phyloP scores from a whole-genome alignment of 2,329 filamentous ascomycete species.

The Volutella citrinella region DNA sequence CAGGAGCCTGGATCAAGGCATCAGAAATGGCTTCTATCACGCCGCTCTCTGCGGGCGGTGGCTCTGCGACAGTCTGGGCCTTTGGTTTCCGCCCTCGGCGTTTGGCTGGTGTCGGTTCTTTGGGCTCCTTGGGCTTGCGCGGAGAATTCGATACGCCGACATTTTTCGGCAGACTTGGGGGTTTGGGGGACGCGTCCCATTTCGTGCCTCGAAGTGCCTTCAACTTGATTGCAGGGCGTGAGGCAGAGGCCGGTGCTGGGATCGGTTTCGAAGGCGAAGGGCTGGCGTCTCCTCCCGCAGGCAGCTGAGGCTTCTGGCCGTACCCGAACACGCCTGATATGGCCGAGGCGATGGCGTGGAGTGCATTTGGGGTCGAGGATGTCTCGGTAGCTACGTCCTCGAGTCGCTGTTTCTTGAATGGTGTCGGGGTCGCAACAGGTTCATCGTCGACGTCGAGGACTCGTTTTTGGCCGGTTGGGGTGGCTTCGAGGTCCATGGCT shows the following conservation, averaged over 20 bases:
- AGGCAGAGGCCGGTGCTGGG: conserved; percentile 12
- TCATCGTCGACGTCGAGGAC: conserved; percentile 18
- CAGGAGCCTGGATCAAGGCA: too few relatives aligned
- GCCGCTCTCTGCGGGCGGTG: too few relatives aligned
- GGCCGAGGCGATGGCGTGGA: conserved; percentile 30
- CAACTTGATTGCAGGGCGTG: conserved; percentile 35
- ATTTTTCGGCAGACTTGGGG: conserved; percentile 18
- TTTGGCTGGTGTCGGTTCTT: conserved; percentile 19
- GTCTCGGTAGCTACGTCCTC: conserved; percentile 23
- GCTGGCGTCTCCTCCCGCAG: conserved; percentile 8
- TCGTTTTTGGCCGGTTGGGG: conserved; percentile 23
- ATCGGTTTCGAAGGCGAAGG: conserved; percentile 9
- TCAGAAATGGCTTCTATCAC: too few relatives aligned
- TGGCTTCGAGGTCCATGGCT: conserved; percentile 26
- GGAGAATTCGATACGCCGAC: conserved; percentile 18
- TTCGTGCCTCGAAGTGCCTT: conserved; percentile 35
- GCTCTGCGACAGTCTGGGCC: too few relatives aligned
- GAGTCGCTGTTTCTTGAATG: conserved; percentile 31
- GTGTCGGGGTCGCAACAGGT: conserved; percentile 21
- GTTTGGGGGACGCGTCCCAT: conserved; percentile 31
- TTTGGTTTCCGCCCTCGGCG: conserved; percentile 22
- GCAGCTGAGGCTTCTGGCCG: conserved; percentile 14
- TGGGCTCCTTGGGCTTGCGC: conserved; percentile 16
- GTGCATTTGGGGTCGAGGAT: conserved; percentile 27
- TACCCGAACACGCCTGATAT: conserved; percentile 27